Percentiles rank a stretch among this genome's conserved stretches.
These are phyloP conservation scores for Fragilaria crotonensis DNA, from an alignment of 108 stramenopile species.

Conservation along the genomic window DNA sequence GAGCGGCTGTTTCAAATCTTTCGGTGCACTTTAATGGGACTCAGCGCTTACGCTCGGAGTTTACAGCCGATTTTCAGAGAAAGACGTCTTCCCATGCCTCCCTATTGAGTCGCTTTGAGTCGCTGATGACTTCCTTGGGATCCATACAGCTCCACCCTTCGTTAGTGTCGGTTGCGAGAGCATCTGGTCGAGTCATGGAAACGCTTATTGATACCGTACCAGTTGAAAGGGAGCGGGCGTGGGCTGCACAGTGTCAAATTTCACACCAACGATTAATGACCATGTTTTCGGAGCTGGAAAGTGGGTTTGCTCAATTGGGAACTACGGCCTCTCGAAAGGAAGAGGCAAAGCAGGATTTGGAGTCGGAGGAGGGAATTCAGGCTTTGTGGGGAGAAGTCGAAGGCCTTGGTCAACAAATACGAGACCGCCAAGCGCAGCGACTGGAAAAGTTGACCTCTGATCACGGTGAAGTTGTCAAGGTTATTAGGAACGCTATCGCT, in stretches of 20 bases:
- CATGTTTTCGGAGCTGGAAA: conserved; percentile 52
- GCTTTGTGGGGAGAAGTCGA: conserved; percentile 46
- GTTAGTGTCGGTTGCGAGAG: conserved; percentile 57
- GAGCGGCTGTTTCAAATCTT: conserved; percentile 81
- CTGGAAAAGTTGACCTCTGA: conserved; percentile 49
- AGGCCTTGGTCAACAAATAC: conserved; percentile 34
- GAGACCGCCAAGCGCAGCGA: conserved; percentile 52
- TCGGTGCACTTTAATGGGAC: conserved; percentile 73
- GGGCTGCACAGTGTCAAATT: conserved; percentile 65
- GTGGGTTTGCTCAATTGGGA: conserved; percentile 51
- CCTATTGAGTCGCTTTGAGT: conserved; percentile 58
- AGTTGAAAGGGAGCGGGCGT: conserved; percentile 67
- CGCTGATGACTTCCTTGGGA: conserved; percentile 41
- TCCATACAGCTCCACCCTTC: conserved; percentile 55
- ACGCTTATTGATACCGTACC: conserved; percentile 78
- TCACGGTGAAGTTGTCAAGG: conserved; percentile 54
- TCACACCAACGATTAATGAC: conserved; percentile 56
- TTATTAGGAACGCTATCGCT: conserved; percentile 39
- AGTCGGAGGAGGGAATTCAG: conserved; percentile 55
- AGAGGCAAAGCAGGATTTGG: conserved; percentile 46
- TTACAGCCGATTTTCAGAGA: conserved; percentile 43
- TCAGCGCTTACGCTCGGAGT: conserved; percentile 54
- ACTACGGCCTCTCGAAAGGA: conserved; percentile 52
- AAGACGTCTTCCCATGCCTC: conserved; percentile 38
- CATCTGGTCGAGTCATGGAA: conserved; percentile 73